These are phyloP conservation scores for Pestalotiopsis sp. DNA, from an alignment of 2,329 filamentous ascomycete species.

Conservation along the genomic window DNA sequence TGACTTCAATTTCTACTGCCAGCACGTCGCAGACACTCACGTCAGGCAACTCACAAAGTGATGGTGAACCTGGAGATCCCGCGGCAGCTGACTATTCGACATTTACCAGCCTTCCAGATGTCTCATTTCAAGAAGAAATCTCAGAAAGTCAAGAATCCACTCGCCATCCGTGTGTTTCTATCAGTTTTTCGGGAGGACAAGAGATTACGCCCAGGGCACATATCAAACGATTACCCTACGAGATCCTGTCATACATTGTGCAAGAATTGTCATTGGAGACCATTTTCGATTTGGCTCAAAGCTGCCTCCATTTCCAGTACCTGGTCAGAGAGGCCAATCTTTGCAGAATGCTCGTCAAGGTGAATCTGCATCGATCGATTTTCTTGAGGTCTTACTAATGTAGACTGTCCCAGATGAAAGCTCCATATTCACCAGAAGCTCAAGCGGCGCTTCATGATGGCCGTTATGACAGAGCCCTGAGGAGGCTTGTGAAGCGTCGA, in stretches of 20 bases:
- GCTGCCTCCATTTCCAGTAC: conserved; percentile 51
- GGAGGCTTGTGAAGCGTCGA: conserved; percentile 62
- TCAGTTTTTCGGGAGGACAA: neutral
- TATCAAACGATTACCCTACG: conserved; percentile 54
- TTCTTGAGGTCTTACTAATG: conserved; percentile 22
- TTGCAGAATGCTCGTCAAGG: conserved; percentile 59
- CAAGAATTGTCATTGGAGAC: conserved; percentile 58
- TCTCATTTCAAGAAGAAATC: neutral
- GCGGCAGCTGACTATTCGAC: neutral
- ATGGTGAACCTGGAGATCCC: neutral
- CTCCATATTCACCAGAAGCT: conserved; percentile 32
- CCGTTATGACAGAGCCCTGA: conserved; percentile 54
- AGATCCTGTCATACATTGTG: conserved; percentile 63
- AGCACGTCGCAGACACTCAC: neutral
- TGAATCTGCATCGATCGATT: conserved; percentile 33
- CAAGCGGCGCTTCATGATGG: conserved; percentile 29
- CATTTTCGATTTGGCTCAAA: conserved; percentile 55
- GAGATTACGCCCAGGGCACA: neutral
- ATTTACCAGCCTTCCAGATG: neutral
- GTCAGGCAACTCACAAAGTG: neutral
- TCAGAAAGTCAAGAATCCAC: neutral
- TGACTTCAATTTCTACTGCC: neutral
- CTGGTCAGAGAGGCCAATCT: conserved; percentile 56
- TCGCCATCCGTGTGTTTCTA: neutral
- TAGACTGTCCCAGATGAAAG: conserved; percentile 30